A percentile compares a stretch with the other conserved stretches of the same genome.
Evolutionary conservation across 441 rosid genomes (phyloP).

Genomic region (Pelargonium citronellum): DNA sequence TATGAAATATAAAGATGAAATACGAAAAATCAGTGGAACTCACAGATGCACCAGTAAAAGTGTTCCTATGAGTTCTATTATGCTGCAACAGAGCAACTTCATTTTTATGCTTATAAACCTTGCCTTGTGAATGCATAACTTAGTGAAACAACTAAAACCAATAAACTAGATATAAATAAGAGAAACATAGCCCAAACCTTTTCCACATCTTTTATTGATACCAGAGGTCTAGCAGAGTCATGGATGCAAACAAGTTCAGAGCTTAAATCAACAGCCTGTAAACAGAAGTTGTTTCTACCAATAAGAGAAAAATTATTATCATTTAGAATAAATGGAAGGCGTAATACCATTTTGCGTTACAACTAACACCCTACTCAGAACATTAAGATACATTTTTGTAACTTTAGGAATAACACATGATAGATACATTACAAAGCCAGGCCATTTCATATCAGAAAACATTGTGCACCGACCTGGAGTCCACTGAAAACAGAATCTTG

Average conservation of each 20-base stretch:
- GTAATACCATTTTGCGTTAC: not conserved
- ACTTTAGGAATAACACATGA: not conserved
- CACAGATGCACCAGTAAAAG: not conserved
- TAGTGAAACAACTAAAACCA: constrained; percentile 1
- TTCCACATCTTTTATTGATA: constrained; percentile 52
- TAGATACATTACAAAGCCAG: constrained; percentile 1
- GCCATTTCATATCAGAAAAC: constrained; percentile 3
- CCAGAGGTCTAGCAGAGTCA: constrained; percentile 89
- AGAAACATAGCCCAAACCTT: constrained; percentile 40
- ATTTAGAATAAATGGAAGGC: not conserved
- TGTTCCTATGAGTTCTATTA: not conserved
- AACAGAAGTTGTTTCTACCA: constrained; percentile 13
- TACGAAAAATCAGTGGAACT: not conserved
- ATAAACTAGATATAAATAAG: not conserved
- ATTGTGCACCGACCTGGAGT: constrained; percentile 53
- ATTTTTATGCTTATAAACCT: not conserved
- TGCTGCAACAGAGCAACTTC: not conserved
- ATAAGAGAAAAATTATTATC: constrained; percentile 7
- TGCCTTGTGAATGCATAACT: not conserved
- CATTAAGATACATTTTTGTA: not conserved
- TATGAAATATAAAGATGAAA: not conserved
- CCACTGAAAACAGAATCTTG: constrained; percentile 90
- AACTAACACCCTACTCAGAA: not conserved
- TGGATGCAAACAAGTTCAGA: constrained; percentile 92
- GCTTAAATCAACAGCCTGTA: constrained; percentile 54